A percentile compares a stretch with the other conserved stretches of the same genome.
Conservation (phyloP, 2,329 filamentous ascomycete species). For the Amesomyces nigricolor region DNA sequence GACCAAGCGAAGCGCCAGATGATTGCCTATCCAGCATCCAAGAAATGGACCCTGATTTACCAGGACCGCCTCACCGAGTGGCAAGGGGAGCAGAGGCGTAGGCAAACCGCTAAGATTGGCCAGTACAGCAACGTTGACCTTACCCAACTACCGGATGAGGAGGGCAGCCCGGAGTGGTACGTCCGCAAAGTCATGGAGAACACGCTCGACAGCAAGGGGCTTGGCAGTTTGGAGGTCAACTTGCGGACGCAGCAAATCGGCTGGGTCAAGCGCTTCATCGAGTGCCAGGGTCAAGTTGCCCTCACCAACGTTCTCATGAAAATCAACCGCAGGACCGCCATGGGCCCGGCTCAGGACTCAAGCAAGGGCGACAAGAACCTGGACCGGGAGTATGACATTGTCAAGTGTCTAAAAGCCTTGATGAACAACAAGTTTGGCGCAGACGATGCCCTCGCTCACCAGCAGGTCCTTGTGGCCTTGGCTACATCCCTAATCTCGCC, state of each 20-base stretch:
- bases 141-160: slow-evolving; percentile 78
- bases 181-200: slow-evolving; percentile 96
- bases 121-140: slow-evolving; percentile 66
- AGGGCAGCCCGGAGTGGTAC: slow-evolving; percentile 97
- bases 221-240: slow-evolving; percentile 91
- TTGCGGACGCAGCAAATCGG: slow-evolving; percentile 92
- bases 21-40: slow-evolving; percentile 86
- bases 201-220: slow-evolving; percentile 81
- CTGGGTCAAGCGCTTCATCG: slow-evolving; percentile 95
- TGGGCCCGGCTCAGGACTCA: slow-evolving; percentile 60
- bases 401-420: slow-evolving; percentile 93
- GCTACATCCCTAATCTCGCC: slow-evolving; percentile 83
- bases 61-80: slow-evolving; percentile 90
- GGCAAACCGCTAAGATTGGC: slow-evolving; percentile 66
- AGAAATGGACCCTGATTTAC: slow-evolving; percentile 97
- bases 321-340: slow-evolving; percentile 80
- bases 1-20: slow-evolving; percentile 94
- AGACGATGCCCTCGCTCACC: slow-evolving; percentile 86
- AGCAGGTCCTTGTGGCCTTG: slow-evolving; percentile 83
- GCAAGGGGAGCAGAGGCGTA: slow-evolving; percentile 89
- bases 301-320: slow-evolving; percentile 90
- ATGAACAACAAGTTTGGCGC: slow-evolving; percentile 99
- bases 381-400: slow-evolving; percentile 91
- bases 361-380: slow-evolving; percentile 67
- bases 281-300: slow-evolving; percentile 94